These are phyloP conservation scores for Aspergillus brunneoviolaceus DNA, from an alignment of 2,329 filamentous ascomycete species.

Conservation along the genomic window DNA sequence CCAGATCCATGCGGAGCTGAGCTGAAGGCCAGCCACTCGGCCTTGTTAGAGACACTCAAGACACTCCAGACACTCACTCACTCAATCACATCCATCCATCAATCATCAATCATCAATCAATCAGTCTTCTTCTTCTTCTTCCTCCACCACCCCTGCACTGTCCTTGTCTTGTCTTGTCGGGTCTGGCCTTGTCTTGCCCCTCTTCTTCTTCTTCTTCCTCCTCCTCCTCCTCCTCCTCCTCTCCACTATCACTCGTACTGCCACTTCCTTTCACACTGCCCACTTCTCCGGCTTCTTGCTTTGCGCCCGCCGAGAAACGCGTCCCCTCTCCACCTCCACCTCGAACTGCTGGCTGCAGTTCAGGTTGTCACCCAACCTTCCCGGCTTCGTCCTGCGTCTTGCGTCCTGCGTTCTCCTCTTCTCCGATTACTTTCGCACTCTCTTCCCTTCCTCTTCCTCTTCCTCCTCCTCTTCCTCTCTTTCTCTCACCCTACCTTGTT, in stretches of 20 bases:
- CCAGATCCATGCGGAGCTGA: neutral
- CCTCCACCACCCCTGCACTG: neutral
- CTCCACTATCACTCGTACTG: neutral
- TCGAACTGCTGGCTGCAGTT: neutral
- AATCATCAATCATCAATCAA: too few species aligned
- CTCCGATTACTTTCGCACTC: neutral
- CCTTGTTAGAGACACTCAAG: neutral
- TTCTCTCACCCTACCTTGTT: slow-evolving; percentile 10
- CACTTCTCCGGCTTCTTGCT: neutral
- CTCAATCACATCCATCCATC: neutral
- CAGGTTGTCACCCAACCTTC: slow-evolving; percentile 4
- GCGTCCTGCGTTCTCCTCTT: neutral
- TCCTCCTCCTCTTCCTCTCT: slow-evolving; percentile 7
- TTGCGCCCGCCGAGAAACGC: slow-evolving; percentile 5
- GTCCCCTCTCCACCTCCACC: neutral
- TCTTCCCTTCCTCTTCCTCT: neutral
- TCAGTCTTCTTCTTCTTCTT: neutral
- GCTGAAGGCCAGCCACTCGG: neutral
- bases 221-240: neutral
- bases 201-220: neutral
- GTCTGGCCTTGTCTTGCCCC: neutral
- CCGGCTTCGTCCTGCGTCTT: neutral
- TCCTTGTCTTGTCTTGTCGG: neutral
- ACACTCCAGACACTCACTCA: too few species aligned
- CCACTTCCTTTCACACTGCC: neutral